Evolutionary conservation across 2,329 filamentous ascomycete genomes (phyloP), one percentile per base, ranked within the genome.

Genomic region (Aureobasidium sp.): DNA sequence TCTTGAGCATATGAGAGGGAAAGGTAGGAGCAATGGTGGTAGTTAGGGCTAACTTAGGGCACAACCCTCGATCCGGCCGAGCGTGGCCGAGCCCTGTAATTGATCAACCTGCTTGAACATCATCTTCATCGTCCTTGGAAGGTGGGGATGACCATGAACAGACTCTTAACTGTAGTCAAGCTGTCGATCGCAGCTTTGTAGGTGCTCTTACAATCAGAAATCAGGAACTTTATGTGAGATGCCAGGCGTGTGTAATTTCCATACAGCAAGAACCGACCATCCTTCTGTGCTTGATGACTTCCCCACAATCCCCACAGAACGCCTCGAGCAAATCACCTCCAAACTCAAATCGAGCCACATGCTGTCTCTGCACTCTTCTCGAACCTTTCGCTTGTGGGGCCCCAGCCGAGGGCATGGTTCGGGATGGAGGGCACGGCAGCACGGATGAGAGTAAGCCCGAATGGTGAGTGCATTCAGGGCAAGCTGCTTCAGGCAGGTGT

Each of bases 1-100:
- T 4, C 26, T 15, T 26, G 29, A 29, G 9, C 48, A 56, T 27
- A 26, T 26, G 34, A 27, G 55, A 37, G 43, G 29, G 7, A 24
- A 17, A 37, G 56, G 44, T 8, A 20, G 34, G 20, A 7, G 24
- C 13, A 26, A 17, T 29, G 51, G 51, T 41, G 2, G 26, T 47
- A 20, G 12, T 0, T 41, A 59, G 56, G 56, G 56, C 56, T 59
- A 8, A 50, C 34, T 59, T 59, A 59, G 56, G 56, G 56, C 53
- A 56, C 2, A 5, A n/a, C 15, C 26, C 26, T 32, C 17, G 3
- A 20, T 44, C 29, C 55, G 55, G 52, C 34, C 37, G 52, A 56
- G 34, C 17, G 26, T 27, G 52, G 52, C 52, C 52, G 52, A 43
- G 52, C n/a, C 17, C n/a, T 13, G 1, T 3, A 3, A 17, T 2